Percentiles rank a stretch among this genome's conserved stretches.
Evolutionary conservation across 1,139 yeast species (phyloP).

Genomic region (Geotrichum cucujoidarum): DNA sequence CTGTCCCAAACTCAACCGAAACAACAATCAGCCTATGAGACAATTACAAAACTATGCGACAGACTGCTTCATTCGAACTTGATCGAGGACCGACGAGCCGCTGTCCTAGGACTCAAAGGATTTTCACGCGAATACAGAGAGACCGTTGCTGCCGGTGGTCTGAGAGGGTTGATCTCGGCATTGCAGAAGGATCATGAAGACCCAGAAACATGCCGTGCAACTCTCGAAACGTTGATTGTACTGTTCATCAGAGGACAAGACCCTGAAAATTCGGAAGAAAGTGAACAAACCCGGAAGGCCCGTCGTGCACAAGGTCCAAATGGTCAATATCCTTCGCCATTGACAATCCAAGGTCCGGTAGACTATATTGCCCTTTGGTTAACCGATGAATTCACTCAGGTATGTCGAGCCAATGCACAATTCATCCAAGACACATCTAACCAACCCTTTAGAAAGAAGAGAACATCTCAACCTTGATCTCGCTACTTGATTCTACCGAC

Average conservation of each 20-base stretch:
- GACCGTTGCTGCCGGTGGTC: constrained; percentile 81
- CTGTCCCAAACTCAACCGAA: constrained; percentile 47
- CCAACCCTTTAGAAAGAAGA: constrained; percentile 38
- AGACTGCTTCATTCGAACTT: constrained; percentile 77
- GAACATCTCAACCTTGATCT: constrained; percentile 54
- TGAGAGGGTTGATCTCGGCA: constrained; percentile 67
- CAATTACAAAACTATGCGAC: constrained; percentile 85
- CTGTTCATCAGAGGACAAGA: constrained; percentile 49
- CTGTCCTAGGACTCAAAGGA: constrained; percentile 83
- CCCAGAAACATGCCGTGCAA: constrained; percentile 68
- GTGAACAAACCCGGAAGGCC: constrained; percentile 38
- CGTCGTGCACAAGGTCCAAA: constrained; percentile 29
- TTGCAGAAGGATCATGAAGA: constrained; percentile 65
- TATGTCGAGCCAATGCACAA: constrained; percentile 11
- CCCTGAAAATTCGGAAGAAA: constrained; percentile 43
- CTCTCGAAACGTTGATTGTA: constrained; percentile 78
- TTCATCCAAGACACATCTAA: constrained; percentile 15
- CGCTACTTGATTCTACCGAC: constrained; percentile 52
- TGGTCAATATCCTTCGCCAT: constrained; percentile 66
- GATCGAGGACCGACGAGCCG: constrained; percentile 84
- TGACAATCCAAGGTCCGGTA: constrained; percentile 43
- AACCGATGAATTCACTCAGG: constrained; percentile 86
- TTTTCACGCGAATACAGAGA: constrained; percentile 88
- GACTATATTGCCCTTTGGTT: constrained; percentile 94
- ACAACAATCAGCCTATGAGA: constrained; percentile 68